These are phyloP conservation scores for Kodamaea laetipori DNA, from an alignment of 805 yeast species.

Conservation along the genomic window DNA sequence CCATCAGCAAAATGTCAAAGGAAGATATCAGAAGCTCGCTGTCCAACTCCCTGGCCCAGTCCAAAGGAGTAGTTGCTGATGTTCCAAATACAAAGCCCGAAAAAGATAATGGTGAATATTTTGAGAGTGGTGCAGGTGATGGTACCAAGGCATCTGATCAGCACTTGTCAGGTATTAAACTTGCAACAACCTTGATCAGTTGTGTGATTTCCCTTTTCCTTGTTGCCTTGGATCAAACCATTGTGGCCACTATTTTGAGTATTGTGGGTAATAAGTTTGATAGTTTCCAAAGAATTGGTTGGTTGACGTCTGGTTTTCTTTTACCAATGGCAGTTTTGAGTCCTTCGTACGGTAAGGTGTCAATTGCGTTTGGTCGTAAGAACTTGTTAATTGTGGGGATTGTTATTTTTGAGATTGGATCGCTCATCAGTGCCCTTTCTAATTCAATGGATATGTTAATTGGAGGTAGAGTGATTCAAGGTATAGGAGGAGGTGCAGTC, in stretches of 20 bases:
- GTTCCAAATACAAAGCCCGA: constrained; percentile 15
- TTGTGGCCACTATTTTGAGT: constrained; percentile 36
- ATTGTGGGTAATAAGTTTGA: constrained; percentile 40
- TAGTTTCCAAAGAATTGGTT: constrained; percentile 36
- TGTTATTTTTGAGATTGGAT: constrained; percentile 34
- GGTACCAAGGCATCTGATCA: constrained; percentile 43
- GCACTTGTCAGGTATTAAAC: constrained; percentile 31
- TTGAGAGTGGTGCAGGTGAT: constrained; percentile 46
- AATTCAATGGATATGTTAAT: constrained; percentile 39
- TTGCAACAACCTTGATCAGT: constrained; percentile 29
- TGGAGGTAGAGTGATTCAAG: constrained; percentile 43
- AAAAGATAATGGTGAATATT: constrained; percentile 22
- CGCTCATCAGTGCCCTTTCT: constrained; percentile 42
- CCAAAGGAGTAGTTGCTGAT: background rate
- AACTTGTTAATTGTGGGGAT: constrained; percentile 27
- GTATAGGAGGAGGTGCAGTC: constrained; percentile 41
- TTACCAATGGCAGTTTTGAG: constrained; percentile 36
- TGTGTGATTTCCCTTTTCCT: constrained; percentile 34
- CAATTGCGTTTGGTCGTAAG: constrained; percentile 41
- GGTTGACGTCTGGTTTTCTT: constrained; percentile 42
- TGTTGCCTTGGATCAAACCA: constrained; percentile 43
- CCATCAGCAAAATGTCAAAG: background rate
- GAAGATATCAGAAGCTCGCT: background rate
- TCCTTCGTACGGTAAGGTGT: constrained; percentile 40
- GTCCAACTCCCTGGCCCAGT: background rate